Percentiles rank a stretch among this genome's conserved stretches.
phyloP scores from a whole-genome alignment of 2,329 filamentous ascomycete species.

The Harringtonia lauricola region DNA sequence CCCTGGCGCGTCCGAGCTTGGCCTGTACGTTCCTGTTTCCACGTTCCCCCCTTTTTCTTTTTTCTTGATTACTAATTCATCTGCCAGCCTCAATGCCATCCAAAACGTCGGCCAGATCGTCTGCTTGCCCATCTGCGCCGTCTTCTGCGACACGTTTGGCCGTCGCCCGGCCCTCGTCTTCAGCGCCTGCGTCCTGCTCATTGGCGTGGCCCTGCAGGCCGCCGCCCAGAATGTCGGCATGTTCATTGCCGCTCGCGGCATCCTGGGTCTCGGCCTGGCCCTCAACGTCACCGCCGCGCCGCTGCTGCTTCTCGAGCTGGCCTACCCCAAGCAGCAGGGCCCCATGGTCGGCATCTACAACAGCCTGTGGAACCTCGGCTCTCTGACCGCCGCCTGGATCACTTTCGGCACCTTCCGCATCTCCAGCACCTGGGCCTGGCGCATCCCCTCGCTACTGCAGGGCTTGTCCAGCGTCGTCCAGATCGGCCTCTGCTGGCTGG shows the following conservation, averaged over 20 bases:
- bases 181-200: constrained; percentile 6
- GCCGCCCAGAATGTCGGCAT: constrained; percentile 16
- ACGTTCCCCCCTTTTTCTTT: not conserved
- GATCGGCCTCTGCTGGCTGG: constrained; percentile 9
- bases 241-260: constrained; percentile 15
- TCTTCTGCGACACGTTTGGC: not conserved
- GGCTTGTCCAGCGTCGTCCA: constrained; percentile 11
- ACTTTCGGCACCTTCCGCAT: constrained; percentile 20
- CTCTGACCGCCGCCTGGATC: constrained; percentile 34
- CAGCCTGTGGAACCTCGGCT: constrained; percentile 22
- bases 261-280: constrained; percentile 26
- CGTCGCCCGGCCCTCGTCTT: constrained; percentile 13
- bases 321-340: constrained; percentile 1
- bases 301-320: constrained; percentile 6
- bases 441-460: constrained; percentile 13
- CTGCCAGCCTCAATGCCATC: not conserved
- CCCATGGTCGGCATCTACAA: constrained; percentile 35
- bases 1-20: not conserved
- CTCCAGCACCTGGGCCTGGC: constrained; percentile 12
- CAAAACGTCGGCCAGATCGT: not conserved
- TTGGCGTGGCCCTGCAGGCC: constrained; percentile 12
- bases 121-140: not conserved
- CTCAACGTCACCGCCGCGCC: constrained; percentile 14
- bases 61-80: not conserved
- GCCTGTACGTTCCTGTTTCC: not conserved